Evolutionary conservation across 129 eudicot species (phyloP), one percentile per base, ranked within the genome.

Genomic region (Flaveria robusta): DNA sequence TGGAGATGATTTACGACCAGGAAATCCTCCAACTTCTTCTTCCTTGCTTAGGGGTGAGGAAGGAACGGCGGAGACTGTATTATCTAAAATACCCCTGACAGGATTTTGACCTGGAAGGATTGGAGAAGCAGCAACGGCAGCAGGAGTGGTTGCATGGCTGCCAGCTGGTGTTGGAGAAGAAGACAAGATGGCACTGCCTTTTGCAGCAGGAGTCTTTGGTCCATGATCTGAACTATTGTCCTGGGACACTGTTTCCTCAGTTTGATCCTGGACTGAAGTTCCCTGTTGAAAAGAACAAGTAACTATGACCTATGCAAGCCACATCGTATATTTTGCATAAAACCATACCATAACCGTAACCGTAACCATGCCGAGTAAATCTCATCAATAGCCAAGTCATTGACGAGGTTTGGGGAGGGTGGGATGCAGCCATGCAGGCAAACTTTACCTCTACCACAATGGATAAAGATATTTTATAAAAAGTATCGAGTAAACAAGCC

Each of bases 161-260:
- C 84, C 90, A 27, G 81, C 58, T 73, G 96, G 92, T 49, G 92
- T 87, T 70, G 90, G 69, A 69, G 96, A 86, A 75, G 83, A 81
- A 62, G 96, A 86, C 58, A 87, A 76, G 60, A 77, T 81, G 26
- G 79, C 19, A 51, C 77, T 80, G 80, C 62, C 72, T 83, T 89
- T 95, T 68, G 97, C 83, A 42, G 97, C 87, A 50, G 99, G 97
- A 76, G 96, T 89, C 78, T 84, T 86, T 26, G 92, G 85, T 71
- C 71, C 79, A 65, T 77, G 72, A 70, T 95, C 96, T 56, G 91
- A 72, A 45, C 76, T 84, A 79, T 72, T 85, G 67, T 91, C 99
- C 71, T 87, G 97, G 16, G 84, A 76, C 31, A 76, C 75, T 19
- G 83, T 76, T 65, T 91, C 99, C 76, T 86, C 96, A 14, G 47